Base-by-base conservation (phyloP, 768 basidiomycete species). In the Leccinum variicolor region DNA sequence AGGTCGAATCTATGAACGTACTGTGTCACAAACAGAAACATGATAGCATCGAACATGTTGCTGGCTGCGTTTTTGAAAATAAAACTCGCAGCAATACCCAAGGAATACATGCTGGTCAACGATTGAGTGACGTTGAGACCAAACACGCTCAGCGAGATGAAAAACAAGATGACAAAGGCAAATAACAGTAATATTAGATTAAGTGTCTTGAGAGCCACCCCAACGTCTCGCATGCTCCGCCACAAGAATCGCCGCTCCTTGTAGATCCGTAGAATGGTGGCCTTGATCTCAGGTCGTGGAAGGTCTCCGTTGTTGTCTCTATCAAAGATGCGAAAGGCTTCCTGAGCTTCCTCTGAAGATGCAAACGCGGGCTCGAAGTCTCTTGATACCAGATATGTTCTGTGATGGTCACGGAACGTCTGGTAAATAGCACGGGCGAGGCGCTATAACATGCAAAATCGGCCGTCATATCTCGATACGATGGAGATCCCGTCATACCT, bases 1-100 rank as follows among this genome's bases (percentile, higher is more conserved):
- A n/a, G 48, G 33, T 28, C 13, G 34, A 43, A 34, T n/a, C 11
- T 46, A 46, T 46, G n/a, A 26, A 76, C 88, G 62, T 60, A 90
- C 89, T 92, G 90, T 3, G 89, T 86, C 41, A 91, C 89, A 67
- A 91, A 91, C 61, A 90, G 70, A 69, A 92, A 89, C 80, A 90
- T 86, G 65, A 91, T 86, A 26, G 89, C 80, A 70, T 91, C 89
- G 65, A 92, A 92, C 17, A 85, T 85, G 54, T 74, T 79, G 59
- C 85, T 84, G 21, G 89, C 86, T 5, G 89, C 73, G 61, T 77
- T 82, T 75, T 89, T 90, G 79, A 92, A 92, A 62, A 92, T 79
- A 65, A 92, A 92, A 68, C 88, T 90, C 10, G 83, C 83, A 6
- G 86, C 90, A 57, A 92, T 82, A 13, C 77, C 82, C 63, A 91